Evolutionary conservation across 2,329 filamentous ascomycete species (phyloP).

Genomic region (Graphilbum fragrans): DNA sequence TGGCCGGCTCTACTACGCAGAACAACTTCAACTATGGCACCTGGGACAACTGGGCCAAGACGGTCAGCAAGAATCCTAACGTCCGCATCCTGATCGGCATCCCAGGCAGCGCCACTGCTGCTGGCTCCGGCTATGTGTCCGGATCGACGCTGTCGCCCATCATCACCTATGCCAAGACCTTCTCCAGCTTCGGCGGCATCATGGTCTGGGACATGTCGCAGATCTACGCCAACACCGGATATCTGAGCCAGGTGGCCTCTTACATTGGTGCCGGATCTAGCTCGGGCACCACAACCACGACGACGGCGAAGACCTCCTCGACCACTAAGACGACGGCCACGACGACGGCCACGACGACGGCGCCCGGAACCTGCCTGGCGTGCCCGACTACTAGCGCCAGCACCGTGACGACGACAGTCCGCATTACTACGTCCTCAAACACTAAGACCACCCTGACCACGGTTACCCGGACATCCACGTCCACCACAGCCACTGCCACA

Average conservation of each 20-base stretch:
- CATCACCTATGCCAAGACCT: constrained; percentile 40
- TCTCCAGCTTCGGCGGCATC: constrained; percentile 50
- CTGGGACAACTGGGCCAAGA: constrained; percentile 56
- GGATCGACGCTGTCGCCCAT: constrained; percentile 33
- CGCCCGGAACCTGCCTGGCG: constrained; percentile 4
- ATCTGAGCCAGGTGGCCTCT: constrained; percentile 31
- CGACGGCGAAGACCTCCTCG: constrained; percentile 11
- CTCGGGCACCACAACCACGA: constrained; percentile 2
- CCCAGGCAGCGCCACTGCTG: constrained; percentile 36
- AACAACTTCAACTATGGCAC: constrained; percentile 47
- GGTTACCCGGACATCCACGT: constrained; percentile 12
- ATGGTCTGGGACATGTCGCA: constrained; percentile 61
- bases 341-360: constrained; percentile 5
- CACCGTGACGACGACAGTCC: background rate
- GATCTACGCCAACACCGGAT: constrained; percentile 44
- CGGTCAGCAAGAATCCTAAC: constrained; percentile 40
- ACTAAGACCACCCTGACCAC: constrained; percentile 10
- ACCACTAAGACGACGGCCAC: constrained; percentile 7
- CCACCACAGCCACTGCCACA: constrained; percentile 6
- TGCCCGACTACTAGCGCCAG: background rate
- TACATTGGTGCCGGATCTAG: constrained; percentile 15
- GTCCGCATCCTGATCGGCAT: constrained; percentile 52
- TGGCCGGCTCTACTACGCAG: constrained; percentile 27
- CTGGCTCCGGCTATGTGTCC: constrained; percentile 42
- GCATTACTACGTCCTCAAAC: constrained; percentile 7